Evolutionary conservation across 306 rosid species (phyloP), one percentile per base, ranked within the genome.

Genomic region (Cicer pinnatifidum): DNA sequence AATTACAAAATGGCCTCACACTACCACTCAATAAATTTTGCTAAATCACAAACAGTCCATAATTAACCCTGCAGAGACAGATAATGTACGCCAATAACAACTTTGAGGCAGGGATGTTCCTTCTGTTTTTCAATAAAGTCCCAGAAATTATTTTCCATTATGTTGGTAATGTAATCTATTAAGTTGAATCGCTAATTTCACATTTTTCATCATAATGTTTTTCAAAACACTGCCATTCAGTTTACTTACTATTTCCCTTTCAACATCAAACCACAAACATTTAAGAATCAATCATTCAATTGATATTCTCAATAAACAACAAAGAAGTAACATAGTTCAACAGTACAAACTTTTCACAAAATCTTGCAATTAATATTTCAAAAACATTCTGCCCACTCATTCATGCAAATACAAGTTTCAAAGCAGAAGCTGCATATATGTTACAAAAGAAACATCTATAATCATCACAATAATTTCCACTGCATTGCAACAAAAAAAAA

Each of bases 201-300:
- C 20, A 69, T 69, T 67, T 3, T 69, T 67, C 67, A 2, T 62
- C 39, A 11, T 57, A 35, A 66, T 19, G 7, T 64, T 72, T 11
- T 28, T 7, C 47, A 70, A 47, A 56, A 37, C 40, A 39, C 37
- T 17, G 46, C n/a, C 46, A 72, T 48, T 79, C 78, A 65, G 53
- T 45, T 72, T 72, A 38, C 46, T 38, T 20, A 75, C 56, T 47
- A 51, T 60, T 68, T 51, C 53, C 62, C 35, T 68, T 60, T 60
- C 67, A 44, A 28, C 44, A 17, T 58, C 66, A 73, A 72, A 59
- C 71, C 23, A 0, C 41, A 41, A 16, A 33, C 63, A 43, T 51
- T 50, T 45, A 60, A 51, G 60, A 60, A 59, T 68, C 77, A 52
- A 78, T 65, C n/a, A n/a, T n/a, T n/a, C n/a, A n/a, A n/a, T n/a